Evolutionary conservation across 2,329 filamentous ascomycete species (phyloP).

Genomic region (Phialophora tarda): DNA sequence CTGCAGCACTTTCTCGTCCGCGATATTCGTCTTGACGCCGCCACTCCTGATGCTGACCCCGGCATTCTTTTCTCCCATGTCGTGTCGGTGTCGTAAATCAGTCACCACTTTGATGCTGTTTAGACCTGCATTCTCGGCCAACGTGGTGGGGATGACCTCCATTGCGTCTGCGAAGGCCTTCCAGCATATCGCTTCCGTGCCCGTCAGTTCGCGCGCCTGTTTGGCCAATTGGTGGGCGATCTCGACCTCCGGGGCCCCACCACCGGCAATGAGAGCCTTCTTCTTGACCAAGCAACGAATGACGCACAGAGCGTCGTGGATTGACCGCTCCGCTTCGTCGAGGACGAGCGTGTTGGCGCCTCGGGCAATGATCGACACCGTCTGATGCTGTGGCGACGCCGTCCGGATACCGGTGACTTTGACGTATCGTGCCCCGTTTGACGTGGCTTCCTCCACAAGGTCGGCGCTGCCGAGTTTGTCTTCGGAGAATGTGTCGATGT

Average conservation of each 20-base stretch:
- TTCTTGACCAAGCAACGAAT: conserved; percentile 98
- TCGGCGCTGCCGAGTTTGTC: conserved; percentile 96
- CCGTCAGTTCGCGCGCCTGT: conserved; percentile 79
- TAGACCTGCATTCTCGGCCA: conserved; percentile 95
- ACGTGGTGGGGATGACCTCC: conserved; percentile 93
- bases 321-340: conserved; percentile 93
- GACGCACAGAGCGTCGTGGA: conserved; percentile 97
- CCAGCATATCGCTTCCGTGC: conserved; percentile 97
- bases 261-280: conserved; percentile 97
- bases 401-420: conserved; percentile 92
- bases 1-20: conserved; percentile 95
- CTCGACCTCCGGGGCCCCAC: conserved; percentile 95
- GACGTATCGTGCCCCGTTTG: conserved; percentile 86
- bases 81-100: conserved; percentile 90
- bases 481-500: conserved; percentile 97
- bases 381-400: conserved; percentile 66
- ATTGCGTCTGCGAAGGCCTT: conserved; percentile 98
- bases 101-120: conserved; percentile 99
- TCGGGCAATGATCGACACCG: conserved; percentile 90
- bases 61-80: conserved; percentile 91
- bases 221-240: conserved; percentile 85
- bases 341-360: conserved; percentile 94
- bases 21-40: conserved; percentile 95
- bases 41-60: conserved; percentile 98
- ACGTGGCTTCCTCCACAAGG: conserved; percentile 88